A percentile compares a stretch with the other conserved stretches of the same genome.
These are phyloP conservation scores for Tremella mesenterica DNA, from an alignment of 768 basidiomycete species.

Conservation along the genomic window DNA sequence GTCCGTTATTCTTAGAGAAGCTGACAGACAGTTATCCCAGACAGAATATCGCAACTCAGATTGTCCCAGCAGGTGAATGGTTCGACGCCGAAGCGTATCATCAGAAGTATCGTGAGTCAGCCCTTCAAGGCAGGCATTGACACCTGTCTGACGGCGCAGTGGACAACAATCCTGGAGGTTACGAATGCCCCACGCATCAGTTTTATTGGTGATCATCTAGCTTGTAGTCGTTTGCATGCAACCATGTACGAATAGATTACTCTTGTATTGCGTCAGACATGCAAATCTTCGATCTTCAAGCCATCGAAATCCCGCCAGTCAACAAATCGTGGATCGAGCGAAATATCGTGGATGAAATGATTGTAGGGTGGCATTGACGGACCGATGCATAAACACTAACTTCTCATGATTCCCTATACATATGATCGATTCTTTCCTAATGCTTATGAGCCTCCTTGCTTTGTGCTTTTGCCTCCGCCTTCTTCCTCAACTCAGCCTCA, in stretches of 20 bases:
- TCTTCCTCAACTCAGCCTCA: constrained; percentile 35
- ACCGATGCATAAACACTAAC: not conserved
- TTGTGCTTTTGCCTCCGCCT: constrained; percentile 34
- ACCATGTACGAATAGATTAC: not conserved
- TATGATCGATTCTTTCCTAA: too few relatives aligned
- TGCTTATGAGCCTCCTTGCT: constrained; percentile 26
- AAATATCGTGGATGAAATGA: too few relatives aligned
- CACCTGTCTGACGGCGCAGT: constrained; percentile 20
- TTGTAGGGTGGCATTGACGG: too few relatives aligned
- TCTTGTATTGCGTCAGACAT: too few relatives aligned
- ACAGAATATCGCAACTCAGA: constrained; percentile 67
- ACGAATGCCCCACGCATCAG: constrained; percentile 82
- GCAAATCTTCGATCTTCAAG: too few relatives aligned
- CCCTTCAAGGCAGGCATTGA: not conserved
- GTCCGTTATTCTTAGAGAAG: too few relatives aligned
- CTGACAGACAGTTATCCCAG: constrained; percentile 44
- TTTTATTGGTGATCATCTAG: constrained; percentile 81
- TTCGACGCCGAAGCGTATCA: constrained; percentile 50
- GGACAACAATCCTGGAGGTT: constrained; percentile 76
- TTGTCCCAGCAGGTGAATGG: constrained; percentile 64
- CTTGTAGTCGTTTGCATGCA: not conserved
- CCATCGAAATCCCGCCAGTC: too few relatives aligned
- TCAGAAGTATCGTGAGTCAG: constrained; percentile 53
- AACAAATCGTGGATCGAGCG: too few relatives aligned
- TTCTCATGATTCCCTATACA: not conserved